A percentile compares a stretch with the other conserved stretches of the same genome.
Evolutionary conservation across 2,329 filamentous ascomycete genomes (phyloP).

Genomic region (Verticillium albo-atrum): DNA sequence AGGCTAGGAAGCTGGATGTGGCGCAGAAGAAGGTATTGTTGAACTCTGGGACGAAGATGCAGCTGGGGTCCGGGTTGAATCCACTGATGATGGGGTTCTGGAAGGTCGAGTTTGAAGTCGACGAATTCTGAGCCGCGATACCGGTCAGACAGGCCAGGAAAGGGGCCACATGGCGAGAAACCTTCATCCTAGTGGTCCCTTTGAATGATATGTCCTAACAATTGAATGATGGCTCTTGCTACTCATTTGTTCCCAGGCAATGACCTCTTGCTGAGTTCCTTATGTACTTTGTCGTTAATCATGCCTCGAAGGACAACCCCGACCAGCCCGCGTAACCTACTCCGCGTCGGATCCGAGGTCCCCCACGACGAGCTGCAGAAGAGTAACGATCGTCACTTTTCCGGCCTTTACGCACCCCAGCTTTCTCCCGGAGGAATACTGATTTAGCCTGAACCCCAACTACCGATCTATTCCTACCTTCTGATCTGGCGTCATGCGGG

Average conservation of each 20-base stretch:
- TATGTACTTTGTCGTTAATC: not conserved
- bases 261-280: not conserved
- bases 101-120: not conserved
- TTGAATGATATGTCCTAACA: not conserved
- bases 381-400: not conserved
- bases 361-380: not conserved
- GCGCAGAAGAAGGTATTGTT: conserved; percentile 46
- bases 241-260: not conserved
- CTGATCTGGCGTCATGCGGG: not conserved
- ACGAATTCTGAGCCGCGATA: not conserved
- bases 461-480: not conserved
- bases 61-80: conserved; percentile 44
- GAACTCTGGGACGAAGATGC: conserved; percentile 29
- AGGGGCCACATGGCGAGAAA: not conserved
- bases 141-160: not conserved
- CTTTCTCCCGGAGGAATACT: not conserved
- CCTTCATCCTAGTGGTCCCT: not conserved
- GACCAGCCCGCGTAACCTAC: not conserved
- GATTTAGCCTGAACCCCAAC: not conserved
- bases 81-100: conserved; percentile 44
- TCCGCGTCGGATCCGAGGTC: not conserved
- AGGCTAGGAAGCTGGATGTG: conserved; percentile 46
- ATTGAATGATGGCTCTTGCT: no score
- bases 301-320: not conserved
- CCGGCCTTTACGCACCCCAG: not conserved